Base-by-base conservation (phyloP, 1,284 basidiomycete genomes). In the Malassezia equina region DNA sequence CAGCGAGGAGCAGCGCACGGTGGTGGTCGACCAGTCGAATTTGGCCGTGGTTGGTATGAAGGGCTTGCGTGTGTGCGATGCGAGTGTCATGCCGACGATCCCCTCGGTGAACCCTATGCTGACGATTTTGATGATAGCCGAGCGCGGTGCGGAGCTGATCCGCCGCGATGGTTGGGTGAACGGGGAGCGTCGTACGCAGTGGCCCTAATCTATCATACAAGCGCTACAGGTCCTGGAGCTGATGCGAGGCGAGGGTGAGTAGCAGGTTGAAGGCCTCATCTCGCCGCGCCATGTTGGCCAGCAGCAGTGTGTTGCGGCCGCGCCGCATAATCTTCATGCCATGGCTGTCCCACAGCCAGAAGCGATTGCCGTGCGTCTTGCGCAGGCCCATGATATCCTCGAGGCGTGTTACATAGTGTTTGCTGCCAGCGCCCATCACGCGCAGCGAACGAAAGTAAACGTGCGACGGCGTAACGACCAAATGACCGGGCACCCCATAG, bases 261-360 rank as follows among this genome's bases (percentile, higher is more conserved):
- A 73, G 58, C 33, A 74, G 52, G 28, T 74, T 74, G 49, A 74
- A 74, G 0, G 67, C 65, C 34, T 74, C 68, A 45, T 74, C 69
- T n/a, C 71, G 58, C 32, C 69, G 62, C 32, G 61, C 46, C 58
- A 74, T 49, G 32, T 74, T 74, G 7, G 64, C 56, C 28, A 74
- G 57, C 17, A 66, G 51, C 12, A 73, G 45, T 12, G 64, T 52
- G 27, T 58, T 64, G 0, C 65, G 64, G 29, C 66, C 65, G 27
- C 57, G 62, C 29, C 69, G 56, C 5, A 60, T 58, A 11, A 74
- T 54, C 55, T 73, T 66, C 43, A 74, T 57, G 1, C 71, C 71
- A 12, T 63, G 31, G 36, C 60, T 64, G 55, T 59, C 62, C 69
- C 70, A 74, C 1, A 73, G 52, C 52, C 59, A 56, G 12, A 74